Conservation (phyloP, 2,329 filamentous ascomycete genomes). For the Cytospora piceicola region DNA sequence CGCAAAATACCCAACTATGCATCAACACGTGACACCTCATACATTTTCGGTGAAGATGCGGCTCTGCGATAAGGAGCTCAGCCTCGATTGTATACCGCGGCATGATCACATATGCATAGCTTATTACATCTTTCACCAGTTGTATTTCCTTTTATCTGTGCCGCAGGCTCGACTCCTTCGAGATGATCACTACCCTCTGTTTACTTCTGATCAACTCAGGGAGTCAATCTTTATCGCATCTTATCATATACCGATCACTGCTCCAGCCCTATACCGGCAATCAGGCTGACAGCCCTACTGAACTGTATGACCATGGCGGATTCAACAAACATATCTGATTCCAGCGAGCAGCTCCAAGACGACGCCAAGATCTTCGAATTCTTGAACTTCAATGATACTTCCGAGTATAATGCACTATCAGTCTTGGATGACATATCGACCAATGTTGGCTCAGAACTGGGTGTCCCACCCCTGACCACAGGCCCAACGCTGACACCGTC, state of each 20-base stretch:
- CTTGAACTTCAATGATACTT: background rate
- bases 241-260: background rate
- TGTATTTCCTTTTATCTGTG: background rate
- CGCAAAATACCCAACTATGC: too few relatives aligned
- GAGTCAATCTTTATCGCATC: background rate
- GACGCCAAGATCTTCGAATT: background rate
- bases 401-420: conserved; percentile 6
- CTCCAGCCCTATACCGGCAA: background rate
- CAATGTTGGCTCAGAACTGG: conserved; percentile 10
- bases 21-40: background rate
- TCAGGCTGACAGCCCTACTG: background rate
- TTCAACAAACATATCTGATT: background rate
- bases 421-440: conserved; percentile 13
- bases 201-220: conserved; percentile 1
- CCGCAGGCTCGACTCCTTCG: conserved; percentile 3
- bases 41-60: background rate
- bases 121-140: background rate
- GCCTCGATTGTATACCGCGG: background rate
- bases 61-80: background rate
- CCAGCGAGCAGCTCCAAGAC: background rate
- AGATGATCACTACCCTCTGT: background rate
- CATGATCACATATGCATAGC: background rate
- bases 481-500: conserved; percentile 6
- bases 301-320: background rate
- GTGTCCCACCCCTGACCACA: conserved; percentile 10